Evolutionary conservation across 805 yeast genomes (phyloP), one percentile per base, ranked within the genome.

Genomic region (Cyberlindnera mycetangii): DNA sequence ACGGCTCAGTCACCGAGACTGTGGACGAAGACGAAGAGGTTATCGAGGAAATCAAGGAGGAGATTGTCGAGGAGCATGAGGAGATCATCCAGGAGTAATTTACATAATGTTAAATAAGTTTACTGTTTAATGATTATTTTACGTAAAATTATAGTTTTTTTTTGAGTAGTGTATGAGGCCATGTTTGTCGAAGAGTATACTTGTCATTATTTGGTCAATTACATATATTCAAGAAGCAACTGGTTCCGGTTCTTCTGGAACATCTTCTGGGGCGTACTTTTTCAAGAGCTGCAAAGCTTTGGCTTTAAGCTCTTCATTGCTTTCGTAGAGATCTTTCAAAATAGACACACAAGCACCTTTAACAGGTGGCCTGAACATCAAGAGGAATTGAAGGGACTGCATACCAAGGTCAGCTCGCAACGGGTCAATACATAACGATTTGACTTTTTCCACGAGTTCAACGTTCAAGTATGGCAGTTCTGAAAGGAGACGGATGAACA

Each of bases 291-390:
- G 67, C 5, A 54, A 45, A 10, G 81, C 75, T 47, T 75, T 78
- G 18, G 64, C 71, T 50, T 68, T 67, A 51, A 79, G 64, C 42
- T 73, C 78, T 37, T 76, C 79, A 52, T 78, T 78, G 20, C 55
- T 55, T 9, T 70, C 71, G 34, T 75, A 66, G 51, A 82, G 59
- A 14, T 75, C 77, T 39, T 63, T 63, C 41, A 82, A 65, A 4
- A 81, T 67, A 4, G 65, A 67, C 21, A 81, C 56, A 54, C 85
- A 79, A 11, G 68, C 66, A 3, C 35, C 35, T 48, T 82, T 78
- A 22, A 79, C 88, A 0, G 98, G 97, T 1, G 97, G 96, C 56
- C 96, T 76, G 63, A 87, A 86, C 92, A 89, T 85, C 43, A 90
- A 78, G 49, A 93, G 66, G 57, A 84, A 88, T 52, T 86, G 87